phyloP scores from a whole-genome alignment of 805 yeast genomes.

The Suhomyces sp. region DNA sequence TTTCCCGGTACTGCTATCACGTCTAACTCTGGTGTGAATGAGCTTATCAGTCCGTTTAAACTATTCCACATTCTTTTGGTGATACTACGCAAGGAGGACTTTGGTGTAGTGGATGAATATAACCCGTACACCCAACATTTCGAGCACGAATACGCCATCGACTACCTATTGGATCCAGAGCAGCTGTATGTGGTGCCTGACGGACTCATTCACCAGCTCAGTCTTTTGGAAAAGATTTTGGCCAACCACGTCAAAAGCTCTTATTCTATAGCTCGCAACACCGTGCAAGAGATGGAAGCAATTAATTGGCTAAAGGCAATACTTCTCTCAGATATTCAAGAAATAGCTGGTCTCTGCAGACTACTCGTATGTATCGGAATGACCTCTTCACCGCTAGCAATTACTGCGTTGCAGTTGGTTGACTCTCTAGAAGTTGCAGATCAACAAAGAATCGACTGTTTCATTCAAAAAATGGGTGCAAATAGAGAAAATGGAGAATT shows the following conservation, averaged over 20 bases:
- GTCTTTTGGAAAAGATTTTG: conserved; percentile 4
- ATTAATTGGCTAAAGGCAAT: conserved; percentile 14
- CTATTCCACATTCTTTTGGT: conserved; percentile 12
- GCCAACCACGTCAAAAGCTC: not conserved
- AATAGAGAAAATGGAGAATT: not conserved
- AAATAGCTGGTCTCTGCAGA: conserved; percentile 16
- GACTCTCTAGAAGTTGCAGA: not conserved
- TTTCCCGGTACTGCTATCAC: conserved; percentile 19
- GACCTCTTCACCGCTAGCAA: conserved; percentile 18
- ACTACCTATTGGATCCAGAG: conserved; percentile 4
- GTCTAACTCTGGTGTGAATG: conserved; percentile 5
- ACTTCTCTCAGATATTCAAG: conserved; percentile 12
- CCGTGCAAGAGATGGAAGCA: not conserved
- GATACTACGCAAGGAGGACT: conserved; percentile 17
- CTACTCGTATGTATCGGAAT: conserved; percentile 18
- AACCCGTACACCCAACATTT: not conserved
- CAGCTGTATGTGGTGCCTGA: conserved; percentile 4
- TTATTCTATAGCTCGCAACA: not conserved
- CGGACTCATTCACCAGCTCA: conserved; percentile 4
- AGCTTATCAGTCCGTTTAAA: conserved; percentile 14
- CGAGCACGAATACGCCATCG: conserved; percentile 4
- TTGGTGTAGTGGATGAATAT: not conserved
- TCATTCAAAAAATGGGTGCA: conserved; percentile 1
- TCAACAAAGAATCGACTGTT: not conserved
- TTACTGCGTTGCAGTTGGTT: conserved; percentile 18